Base-by-base conservation (phyloP, 1,139 yeast species). In the Blastobotrys ciferrii region DNA sequence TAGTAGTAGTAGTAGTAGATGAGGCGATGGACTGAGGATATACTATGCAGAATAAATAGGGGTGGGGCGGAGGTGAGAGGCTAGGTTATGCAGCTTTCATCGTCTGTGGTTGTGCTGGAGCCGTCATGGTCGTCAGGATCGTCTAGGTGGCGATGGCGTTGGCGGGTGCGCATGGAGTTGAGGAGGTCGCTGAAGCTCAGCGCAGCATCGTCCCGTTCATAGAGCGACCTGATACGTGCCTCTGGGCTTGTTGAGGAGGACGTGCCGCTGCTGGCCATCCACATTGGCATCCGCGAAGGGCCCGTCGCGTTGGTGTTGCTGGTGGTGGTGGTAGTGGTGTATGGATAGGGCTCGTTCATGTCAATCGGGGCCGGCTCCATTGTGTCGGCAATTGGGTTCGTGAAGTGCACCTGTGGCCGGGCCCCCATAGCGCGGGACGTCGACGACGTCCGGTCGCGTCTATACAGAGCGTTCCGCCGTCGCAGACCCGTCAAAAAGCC, bases 331-430 rank as follows among this genome's bases (percentile, higher is more conserved):
- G 9, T 23, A 5, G 28, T 9, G 4, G 20, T 13, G 18, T 36
- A 12, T 15, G 20, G 18, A 14, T 36, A 12, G 4, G 36, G 23
- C 13, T 25, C 45, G n/a, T 33, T 19, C 13, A 25, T 14, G 18
- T 32, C 20, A 6, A 35, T 25, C 11, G 41, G 41, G 5, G 28
- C 9, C 14, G 35, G 37, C 30, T 44, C 38, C 31, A 23, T 32
- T 14, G 50, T 41, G 23, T 49, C 49, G n/a, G 52, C 52, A 9
- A 52, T 46, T 4, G 58, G 58, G 31, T 50, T 53, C 13, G 55
- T 53, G 39, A 54, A 54, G 44, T 54, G 58, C 13, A 54, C 58
- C 36, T 54, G 58, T 11, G 56, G 56, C n/a, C 55, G 39, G 4
- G 35, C 38, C 14, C n/a, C 28, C 5, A 17, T 15, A 4, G n/a